Evolutionary conservation across 345 rosid species (phyloP), one percentile per base, ranked within the genome.

Genomic region (Angophora floribunda): DNA sequence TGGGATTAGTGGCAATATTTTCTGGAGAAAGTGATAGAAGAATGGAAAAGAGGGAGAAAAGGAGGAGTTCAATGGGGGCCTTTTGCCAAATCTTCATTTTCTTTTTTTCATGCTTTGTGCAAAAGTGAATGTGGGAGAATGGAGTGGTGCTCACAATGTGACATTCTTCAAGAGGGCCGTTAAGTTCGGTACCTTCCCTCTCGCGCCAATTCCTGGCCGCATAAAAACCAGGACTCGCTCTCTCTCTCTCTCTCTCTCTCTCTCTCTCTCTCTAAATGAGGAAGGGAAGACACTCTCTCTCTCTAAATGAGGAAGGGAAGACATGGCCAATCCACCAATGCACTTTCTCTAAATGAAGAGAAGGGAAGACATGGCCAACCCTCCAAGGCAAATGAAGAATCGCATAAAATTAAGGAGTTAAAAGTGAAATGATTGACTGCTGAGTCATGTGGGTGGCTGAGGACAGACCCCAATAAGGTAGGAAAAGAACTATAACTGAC

Each of bases 191-290:
- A 87, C 99, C 99, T 86, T 89, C 88, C 90, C 87, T 92, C 93
- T 92, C 96, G 98, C 98, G 96, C 97, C 98, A 95, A 95, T 94
- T 96, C 86, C 96, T 96, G 98, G 96, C 91, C 91, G 59, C 91
- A 89, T 92, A 90, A 95, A 91, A 52, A 90, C 90, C 92, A 92
- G 13, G 2, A 47, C 24, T 85, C 85, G 52, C 78, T 86, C n/a
- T 50, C 51, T 32, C 21, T 30, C 63, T 85, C 80, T 51, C 84
- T 49, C 49, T 8, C 53, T 80, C 88, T 63, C 53, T 75, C 85
- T 78, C 88, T 67, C 55, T 51, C 55, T 79, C 65, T 80, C 57
- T 30, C 17, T 87, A 82, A 82, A 82, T 82, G 51, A 47, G 47
- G 85, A 82, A 45, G 51, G 7, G 51, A 82, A 82, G 85, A 82